Percentiles rank a stretch among this genome's conserved stretches.
phyloP scores from a whole-genome alignment of 306 rosid species.

The Begonia masoniana region DNA sequence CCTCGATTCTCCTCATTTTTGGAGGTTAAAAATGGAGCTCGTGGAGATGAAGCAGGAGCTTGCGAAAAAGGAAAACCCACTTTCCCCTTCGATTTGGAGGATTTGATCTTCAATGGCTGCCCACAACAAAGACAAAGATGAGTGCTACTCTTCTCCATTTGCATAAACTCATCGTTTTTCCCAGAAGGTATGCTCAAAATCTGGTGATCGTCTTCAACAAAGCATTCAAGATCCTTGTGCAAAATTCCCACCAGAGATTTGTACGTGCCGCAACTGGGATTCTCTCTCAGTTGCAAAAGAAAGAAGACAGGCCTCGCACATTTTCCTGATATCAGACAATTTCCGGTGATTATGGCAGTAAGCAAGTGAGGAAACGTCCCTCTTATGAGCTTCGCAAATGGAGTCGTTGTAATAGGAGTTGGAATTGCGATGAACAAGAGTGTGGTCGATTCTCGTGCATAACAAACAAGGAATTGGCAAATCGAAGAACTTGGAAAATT shows the following conservation, averaged over 20 bases:
- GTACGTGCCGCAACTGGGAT: slow-evolving; percentile 49
- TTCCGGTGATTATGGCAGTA: slow-evolving; percentile 75
- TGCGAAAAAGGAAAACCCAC: slow-evolving; percentile 11
- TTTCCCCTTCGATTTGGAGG: slow-evolving; percentile 27
- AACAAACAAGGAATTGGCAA: slow-evolving; percentile 55
- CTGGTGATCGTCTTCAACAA: slow-evolving; percentile 43
- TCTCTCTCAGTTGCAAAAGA: slow-evolving; percentile 71
- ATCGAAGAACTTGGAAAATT: slow-evolving; percentile 68
- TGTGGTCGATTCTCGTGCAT: slow-evolving; percentile 69
- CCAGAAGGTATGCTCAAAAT: slow-evolving; percentile 4
- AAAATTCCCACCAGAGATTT: slow-evolving; percentile 75
- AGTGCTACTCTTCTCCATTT: slow-evolving; percentile 15
- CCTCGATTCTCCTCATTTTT: slow-evolving; percentile 17
- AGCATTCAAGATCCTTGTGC: slow-evolving; percentile 70
- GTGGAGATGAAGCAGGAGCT: slow-evolving; percentile 63
- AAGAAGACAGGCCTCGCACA: slow-evolving; percentile 82
- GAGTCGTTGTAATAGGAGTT: slow-evolving; percentile 68
- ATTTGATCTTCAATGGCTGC: slow-evolving; percentile 33
- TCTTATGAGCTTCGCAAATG: slow-evolving; percentile 65
- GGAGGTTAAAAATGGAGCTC: slow-evolving; percentile 16
- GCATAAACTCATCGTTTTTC: slow-evolving; percentile 26
- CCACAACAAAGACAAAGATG: slow-evolving; percentile 67
- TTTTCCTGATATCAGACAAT: slow-evolving; percentile 49
- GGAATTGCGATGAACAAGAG: slow-evolving; percentile 27
- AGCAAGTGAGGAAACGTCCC: slow-evolving; percentile 57